Evolutionary conservation across 345 rosid species (phyloP).

Genomic region (Hevea brasiliensis): DNA sequence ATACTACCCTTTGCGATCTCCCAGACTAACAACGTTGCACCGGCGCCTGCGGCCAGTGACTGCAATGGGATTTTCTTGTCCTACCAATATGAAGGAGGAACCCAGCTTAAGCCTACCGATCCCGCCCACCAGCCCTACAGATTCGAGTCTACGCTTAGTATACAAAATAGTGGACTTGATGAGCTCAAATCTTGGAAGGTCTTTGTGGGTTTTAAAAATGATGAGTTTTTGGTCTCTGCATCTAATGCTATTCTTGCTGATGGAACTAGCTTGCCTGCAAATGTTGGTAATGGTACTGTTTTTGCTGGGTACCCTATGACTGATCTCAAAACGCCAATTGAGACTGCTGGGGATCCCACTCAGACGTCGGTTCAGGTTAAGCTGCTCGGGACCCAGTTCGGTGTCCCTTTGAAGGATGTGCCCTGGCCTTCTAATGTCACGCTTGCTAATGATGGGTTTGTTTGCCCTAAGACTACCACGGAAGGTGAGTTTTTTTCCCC

Average conservation of each 20-base stretch:
- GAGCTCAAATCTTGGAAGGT: slow-evolving; percentile 77
- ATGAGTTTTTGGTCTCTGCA: slow-evolving; percentile 73
- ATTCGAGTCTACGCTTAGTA: slow-evolving; percentile 71
- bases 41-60: slow-evolving; percentile 46
- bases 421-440: slow-evolving; percentile 70
- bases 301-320: slow-evolving; percentile 72
- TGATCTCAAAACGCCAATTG: slow-evolving; percentile 86
- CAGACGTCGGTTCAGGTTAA: slow-evolving; percentile 77
- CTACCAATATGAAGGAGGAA: slow-evolving; percentile 52
- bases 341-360: slow-evolving; percentile 80
- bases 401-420: slow-evolving; percentile 56
- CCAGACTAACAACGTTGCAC: slow-evolving; percentile 44
- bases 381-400: slow-evolving; percentile 88
- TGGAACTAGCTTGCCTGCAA: slow-evolving; percentile 64
- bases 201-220: slow-evolving; percentile 66
- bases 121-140: slow-evolving; percentile 72
- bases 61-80: slow-evolving; percentile 80
- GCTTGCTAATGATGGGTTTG: slow-evolving; percentile 79
- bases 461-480: slow-evolving; percentile 48
- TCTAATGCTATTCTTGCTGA: slow-evolving; percentile 71
- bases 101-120: slow-evolving; percentile 56
- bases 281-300: slow-evolving; percentile 77
- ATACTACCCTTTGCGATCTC: slow-evolving; percentile 36
- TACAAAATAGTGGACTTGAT: slow-evolving; percentile 68
- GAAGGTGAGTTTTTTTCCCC: slow-evolving; percentile 40